Evolutionary conservation across 345 rosid species (phyloP), one percentile per base, ranked within the genome.

Genomic region (Populus deltoides): DNA sequence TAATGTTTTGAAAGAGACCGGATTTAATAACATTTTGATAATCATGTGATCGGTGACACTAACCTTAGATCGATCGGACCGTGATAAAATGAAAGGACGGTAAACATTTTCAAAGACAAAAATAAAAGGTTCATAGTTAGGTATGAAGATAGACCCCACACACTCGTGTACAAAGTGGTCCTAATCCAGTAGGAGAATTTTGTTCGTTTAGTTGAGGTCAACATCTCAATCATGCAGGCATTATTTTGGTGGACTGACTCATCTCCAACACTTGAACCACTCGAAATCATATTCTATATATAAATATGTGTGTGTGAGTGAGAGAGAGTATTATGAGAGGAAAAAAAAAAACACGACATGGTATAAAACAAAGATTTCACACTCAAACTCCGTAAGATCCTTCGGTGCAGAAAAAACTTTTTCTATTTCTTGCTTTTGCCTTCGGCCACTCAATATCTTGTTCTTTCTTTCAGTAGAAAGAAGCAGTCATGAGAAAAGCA

Each of bases 181-280:
- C 88, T 61, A 17, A 10, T 36, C 72, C 65, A 55, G 63, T 6
- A 25, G 59, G 73, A 57, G 86, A 84, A 82, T 84, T 86, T 84
- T 82, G 84, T 83, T 84, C 72, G 73, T 71, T 77, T 83, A 51
- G 81, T 76, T 82, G 45, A 77, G 87, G 94, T 88, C 92, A 83
- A 62, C 88, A 88, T 88, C 91, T 83, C 85, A 87, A 89, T 91
- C 90, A 89, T 88, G 84, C 66, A 72, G 53, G 83, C 89, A 89
- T 90, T 88, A 84, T 90, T 89, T 83, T 79, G 76, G 76, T 68
- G 88, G 86, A 79, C 81, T 59, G 66, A 27, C 79, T 76, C 83
- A 77, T 47, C 77, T 84, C 83, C 82, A 24, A 36, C 76, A 53
- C 73, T 81, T 35, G n/a, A 33, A 24, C 78, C 83, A 73, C 71